These are phyloP conservation scores for Staphylotrichum longicolle DNA, from an alignment of 495 filamentous ascomycete species.

Conservation along the genomic window DNA sequence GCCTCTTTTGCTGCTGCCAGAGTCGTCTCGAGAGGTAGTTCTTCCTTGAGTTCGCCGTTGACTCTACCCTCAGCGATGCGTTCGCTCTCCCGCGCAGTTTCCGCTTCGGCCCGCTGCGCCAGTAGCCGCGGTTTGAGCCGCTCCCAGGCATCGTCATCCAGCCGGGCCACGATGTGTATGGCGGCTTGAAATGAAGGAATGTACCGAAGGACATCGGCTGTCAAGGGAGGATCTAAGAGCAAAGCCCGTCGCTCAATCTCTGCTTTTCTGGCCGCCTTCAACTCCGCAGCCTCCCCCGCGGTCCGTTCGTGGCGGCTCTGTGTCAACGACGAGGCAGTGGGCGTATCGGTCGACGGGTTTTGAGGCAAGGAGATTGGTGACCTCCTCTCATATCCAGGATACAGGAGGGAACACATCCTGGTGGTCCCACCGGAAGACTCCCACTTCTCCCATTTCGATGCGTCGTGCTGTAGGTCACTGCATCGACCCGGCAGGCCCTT, in stretches of 20 bases:
- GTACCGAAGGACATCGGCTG: conserved; percentile 55
- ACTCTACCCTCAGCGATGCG: conserved; percentile 39
- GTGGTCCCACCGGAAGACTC: conserved; percentile 50
- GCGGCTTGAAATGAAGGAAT: conserved; percentile 70
- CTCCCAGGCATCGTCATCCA: conserved; percentile 65
- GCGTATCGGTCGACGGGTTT: neutral
- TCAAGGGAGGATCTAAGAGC: conserved; percentile 60
- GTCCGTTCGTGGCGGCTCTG: conserved; percentile 39
- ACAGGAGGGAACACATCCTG: conserved; percentile 37
- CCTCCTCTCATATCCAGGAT: conserved; percentile 25
- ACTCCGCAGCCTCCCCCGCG: conserved; percentile 47
- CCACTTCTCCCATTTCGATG: conserved; percentile 69
- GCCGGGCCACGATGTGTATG: conserved; percentile 59
- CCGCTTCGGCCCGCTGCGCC: conserved; percentile 58
- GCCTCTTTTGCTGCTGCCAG: conserved; percentile 48
- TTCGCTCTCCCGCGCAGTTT: conserved; percentile 51
- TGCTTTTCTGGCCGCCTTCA: conserved; percentile 56
- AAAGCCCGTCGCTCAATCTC: conserved; percentile 69
- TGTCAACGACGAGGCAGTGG: neutral
- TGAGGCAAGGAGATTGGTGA: neutral
- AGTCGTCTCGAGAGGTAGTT: conserved; percentile 28
- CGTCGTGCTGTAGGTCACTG: conserved; percentile 54
- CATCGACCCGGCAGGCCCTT: conserved; percentile 65
- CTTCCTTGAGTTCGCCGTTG: conserved; percentile 38
- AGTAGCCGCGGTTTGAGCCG: conserved; percentile 62